Evolutionary conservation across 257 asterid genomes (phyloP), one percentile per base, ranked within the genome.

Genomic region (Voacanga thouarsii): DNA sequence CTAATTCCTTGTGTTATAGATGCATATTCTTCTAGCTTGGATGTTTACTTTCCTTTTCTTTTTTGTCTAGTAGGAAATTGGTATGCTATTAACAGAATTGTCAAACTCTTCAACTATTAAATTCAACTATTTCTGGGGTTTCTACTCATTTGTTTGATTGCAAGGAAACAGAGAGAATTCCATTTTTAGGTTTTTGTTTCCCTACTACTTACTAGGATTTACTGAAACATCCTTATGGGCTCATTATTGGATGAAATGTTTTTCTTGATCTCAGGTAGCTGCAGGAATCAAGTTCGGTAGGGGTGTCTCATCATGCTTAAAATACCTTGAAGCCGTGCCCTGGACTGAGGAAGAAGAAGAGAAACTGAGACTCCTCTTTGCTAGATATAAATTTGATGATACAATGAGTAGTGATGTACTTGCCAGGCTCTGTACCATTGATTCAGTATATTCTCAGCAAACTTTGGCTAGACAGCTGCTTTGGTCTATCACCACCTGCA

Each of bases 291-390:
- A 91, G 83, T 94, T 94, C 76, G 55, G 80, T 72, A 85, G 90
- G 85, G 88, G 95, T 69, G 86, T 90, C 81, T 83, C 88, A 53
- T 85, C 96, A 4, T 92, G 98, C 82, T 82, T 94, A 73, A 86
- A 89, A 77, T 94, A 89, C 84, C 90, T 94, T 49, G 97, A 91
- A 83, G 97, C 97, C 45, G 92, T 94, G 73, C 99, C 99, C 15
- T 94, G 99, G 99, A 84, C 92, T 0, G 99, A 94, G 83, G 97
- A 92, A 83, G 99, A 94, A 78, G 99, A 94, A 88, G 97, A 90
- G 82, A 94, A 91, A 88, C 88, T 94, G 73, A 89, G 94, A 81
- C 82, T 80, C 56, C 79, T 92, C 79, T 89, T 93, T 72, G 41
- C 81, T 49, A 86, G 84, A 80, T 73, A 72, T 24, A 83, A 84